Evolutionary conservation across 2,329 filamentous ascomycete species (phyloP).

Genomic region (Blastomyces percursus): DNA sequence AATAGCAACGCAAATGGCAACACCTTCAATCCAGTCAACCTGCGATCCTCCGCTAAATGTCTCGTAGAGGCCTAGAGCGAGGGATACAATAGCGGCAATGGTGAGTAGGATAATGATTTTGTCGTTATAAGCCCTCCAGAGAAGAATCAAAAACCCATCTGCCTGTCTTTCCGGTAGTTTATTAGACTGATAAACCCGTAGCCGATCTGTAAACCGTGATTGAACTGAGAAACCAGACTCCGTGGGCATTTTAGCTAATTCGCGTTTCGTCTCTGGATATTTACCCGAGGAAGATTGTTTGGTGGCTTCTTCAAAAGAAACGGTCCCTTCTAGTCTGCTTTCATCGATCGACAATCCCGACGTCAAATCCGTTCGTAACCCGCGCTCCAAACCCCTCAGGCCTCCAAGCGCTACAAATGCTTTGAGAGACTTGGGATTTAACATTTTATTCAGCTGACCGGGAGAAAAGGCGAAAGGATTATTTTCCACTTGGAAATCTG

Average conservation of each 20-base stretch:
- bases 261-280: slow-evolving; percentile 9
- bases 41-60: slow-evolving; percentile 41
- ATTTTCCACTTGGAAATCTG: slow-evolving; percentile 62
- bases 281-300: slow-evolving; percentile 10
- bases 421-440: slow-evolving; percentile 76
- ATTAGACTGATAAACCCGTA: slow-evolving; percentile 51
- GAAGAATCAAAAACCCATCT: slow-evolving; percentile 48
- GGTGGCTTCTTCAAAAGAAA: slow-evolving; percentile 63
- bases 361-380: slow-evolving; percentile 59
- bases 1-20: slow-evolving; percentile 56
- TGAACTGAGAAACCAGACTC: slow-evolving; percentile 8
- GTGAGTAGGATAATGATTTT: slow-evolving; percentile 61
- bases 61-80: slow-evolving; percentile 60
- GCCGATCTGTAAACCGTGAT: slow-evolving; percentile 44
- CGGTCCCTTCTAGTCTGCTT: slow-evolving; percentile 48
- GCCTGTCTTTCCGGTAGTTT: slow-evolving; percentile 52
- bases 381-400: slow-evolving; percentile 64
- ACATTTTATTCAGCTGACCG: slow-evolving; percentile 73
- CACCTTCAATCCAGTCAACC: slow-evolving; percentile 57
- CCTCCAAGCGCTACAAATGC: slow-evolving; percentile 77
- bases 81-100: slow-evolving; percentile 55
- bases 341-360: slow-evolving; percentile 72
- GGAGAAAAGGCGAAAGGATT: slow-evolving; percentile 74
- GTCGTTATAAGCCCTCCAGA: slow-evolving; percentile 64
- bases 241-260: slow-evolving; percentile 11